Evolutionary conservation across 2,329 filamentous ascomycete species (phyloP).

Genomic region (Trichothecium roseum): DNA sequence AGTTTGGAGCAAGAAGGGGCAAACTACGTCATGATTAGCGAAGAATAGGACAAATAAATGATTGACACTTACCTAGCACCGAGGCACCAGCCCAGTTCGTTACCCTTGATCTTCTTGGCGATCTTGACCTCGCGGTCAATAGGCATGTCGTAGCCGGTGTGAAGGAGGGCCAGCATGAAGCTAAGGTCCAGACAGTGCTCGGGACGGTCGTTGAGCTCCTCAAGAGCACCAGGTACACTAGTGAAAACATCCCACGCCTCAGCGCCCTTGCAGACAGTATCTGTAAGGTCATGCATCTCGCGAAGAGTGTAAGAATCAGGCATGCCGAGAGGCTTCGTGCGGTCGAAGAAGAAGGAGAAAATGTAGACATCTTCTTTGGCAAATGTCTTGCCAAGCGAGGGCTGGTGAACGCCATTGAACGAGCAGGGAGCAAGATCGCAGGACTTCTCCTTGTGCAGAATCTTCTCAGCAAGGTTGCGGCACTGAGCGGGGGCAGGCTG

Average conservation of each 20-base stretch:
- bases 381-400: constrained; percentile 85
- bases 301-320: constrained; percentile 91
- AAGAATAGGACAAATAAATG: constrained; percentile 1
- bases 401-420: constrained; percentile 96
- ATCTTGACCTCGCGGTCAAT: constrained; percentile 93
- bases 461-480: constrained; percentile 80
- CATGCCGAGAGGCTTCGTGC: constrained; percentile 88
- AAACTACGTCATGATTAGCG: constrained; percentile 49
- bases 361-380: constrained; percentile 86
- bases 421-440: constrained; percentile 88
- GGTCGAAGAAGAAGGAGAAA: constrained; percentile 97
- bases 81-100: constrained; percentile 95
- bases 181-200: constrained; percentile 93
- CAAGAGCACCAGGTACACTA: constrained; percentile 63
- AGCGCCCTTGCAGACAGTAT: constrained; percentile 74
- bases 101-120: constrained; percentile 96
- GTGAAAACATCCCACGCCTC: constrained; percentile 71
- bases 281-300: constrained; percentile 78
- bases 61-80: constrained; percentile 67
- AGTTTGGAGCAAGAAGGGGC: constrained; percentile 68
- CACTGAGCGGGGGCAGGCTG: constrained; percentile 74
- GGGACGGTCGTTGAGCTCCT: constrained; percentile 70
- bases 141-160: constrained; percentile 97
- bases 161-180: constrained; percentile 87
- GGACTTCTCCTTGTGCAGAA: constrained; percentile 73